These are phyloP conservation scores for Thelonectria olida DNA, from an alignment of 2,329 filamentous ascomycete species.

Conservation along the genomic window DNA sequence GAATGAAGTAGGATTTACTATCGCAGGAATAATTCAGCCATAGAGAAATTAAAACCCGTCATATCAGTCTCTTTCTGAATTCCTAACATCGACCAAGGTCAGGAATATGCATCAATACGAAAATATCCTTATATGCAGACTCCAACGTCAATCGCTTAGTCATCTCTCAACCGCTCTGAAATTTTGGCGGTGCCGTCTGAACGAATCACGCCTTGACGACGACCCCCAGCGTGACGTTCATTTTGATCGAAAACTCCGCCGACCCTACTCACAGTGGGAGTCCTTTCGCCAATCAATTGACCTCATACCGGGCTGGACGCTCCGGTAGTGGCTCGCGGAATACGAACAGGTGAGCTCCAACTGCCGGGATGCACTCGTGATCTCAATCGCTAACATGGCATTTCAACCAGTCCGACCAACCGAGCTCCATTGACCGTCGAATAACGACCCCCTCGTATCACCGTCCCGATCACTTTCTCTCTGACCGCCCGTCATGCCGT, in stretches of 20 bases:
- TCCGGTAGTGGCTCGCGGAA: background rate
- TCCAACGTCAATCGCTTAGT: constrained; percentile 26
- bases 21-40: background rate
- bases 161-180: constrained; percentile 27
- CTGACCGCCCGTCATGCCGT: constrained; percentile 45
- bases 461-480: background rate
- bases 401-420: constrained; percentile 7
- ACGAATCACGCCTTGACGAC: constrained; percentile 17
- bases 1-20: background rate
- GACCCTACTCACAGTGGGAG: constrained; percentile 12
- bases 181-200: constrained; percentile 32
- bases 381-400: constrained; percentile 14
- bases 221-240: constrained; percentile 17
- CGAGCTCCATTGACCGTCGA: constrained; percentile 1
- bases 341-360: constrained; percentile 25
- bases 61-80: background rate
- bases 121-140: constrained; percentile 16
- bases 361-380: background rate
- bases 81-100: background rate
- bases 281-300: constrained; percentile 12
- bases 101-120: constrained; percentile 21
- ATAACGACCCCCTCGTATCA: background rate
- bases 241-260: constrained; percentile 16
- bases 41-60: background rate
- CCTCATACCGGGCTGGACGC: background rate